Evolutionary conservation across 1,284 basidiomycete genomes (phyloP), one percentile per base, ranked within the genome.

Genomic region (Butyriboletus appendiculatus): DNA sequence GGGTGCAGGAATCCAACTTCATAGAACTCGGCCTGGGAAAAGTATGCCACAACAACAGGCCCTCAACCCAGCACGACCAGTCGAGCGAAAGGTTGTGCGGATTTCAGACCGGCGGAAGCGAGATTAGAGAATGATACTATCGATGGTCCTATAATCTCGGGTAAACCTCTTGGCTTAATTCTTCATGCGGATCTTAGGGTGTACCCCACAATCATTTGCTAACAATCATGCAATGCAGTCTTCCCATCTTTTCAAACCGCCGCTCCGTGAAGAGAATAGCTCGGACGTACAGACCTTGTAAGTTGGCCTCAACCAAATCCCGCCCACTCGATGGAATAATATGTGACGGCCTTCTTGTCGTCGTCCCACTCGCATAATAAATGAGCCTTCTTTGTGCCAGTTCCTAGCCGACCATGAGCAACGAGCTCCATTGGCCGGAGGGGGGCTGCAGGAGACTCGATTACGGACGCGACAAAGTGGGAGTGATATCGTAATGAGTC

Each of bases 321-420:
- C 37, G 92, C 91, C 94, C 94, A 96, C 71, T 96, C 93, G 57
- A 96, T 81, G 54, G 89, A 91, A 56, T 90, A 83, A 75, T 89
- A 94, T 8, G 86, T 83, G 2, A 88, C 89, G 60, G 79, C 71
- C 40, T 82, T 77, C 63, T 77, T 82, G 41, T 80, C 79, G 47
- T 91, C 85, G 65, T 96, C 85, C 88, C 90, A 96, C 39, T 86
- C 85, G 64, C 94, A 97, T 7, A 99, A 70, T 30, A 99, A 72
- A 69, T 98, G 96, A 0, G 94, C 87, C 74, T 99, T 99, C 71
- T 98, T 99, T 4, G 97, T 98, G 1, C 93, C 96, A 1, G 97
- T 99, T 0, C 96, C 97, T 39, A 99, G 74, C 32, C 97, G 81
- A 5, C 97, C 97, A 68, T 94, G 95, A 0, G 96, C 95, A 18